These are phyloP conservation scores for Salisapilia sapeloensis DNA, from an alignment of 352 stramenopile genomes.

Conservation along the genomic window DNA sequence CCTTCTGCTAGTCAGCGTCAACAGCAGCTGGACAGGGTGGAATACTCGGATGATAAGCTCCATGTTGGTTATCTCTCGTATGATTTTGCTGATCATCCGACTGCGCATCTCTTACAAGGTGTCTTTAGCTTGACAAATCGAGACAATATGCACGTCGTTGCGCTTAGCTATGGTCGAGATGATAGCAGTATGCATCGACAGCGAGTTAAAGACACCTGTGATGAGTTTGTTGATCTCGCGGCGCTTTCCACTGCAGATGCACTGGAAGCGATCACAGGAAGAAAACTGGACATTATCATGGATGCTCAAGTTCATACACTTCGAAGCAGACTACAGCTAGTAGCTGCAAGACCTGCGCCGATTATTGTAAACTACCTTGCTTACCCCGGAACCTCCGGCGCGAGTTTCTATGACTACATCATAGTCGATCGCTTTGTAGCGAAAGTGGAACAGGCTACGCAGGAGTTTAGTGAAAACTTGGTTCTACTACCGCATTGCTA, in stretches of 20 bases:
- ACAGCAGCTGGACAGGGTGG: slow-evolving; percentile 1
- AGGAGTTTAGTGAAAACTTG: slow-evolving; percentile 52
- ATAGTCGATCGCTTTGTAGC: slow-evolving; percentile 38
- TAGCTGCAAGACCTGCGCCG: slow-evolving; percentile 21
- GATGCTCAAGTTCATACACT: slow-evolving; percentile 68
- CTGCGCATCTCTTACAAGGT: slow-evolving; percentile 55
- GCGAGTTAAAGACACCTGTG: slow-evolving; percentile 13
- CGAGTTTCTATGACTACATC: slow-evolving; percentile 64
- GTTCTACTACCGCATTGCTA: slow-evolving; percentile 56
- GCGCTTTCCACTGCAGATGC: slow-evolving; percentile 18
- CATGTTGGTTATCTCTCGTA: slow-evolving; percentile 64
- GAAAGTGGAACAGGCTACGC: slow-evolving; percentile 14
- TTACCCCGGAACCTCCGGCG: slow-evolving; percentile 60
- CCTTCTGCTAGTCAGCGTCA: not conserved
- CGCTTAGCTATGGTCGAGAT: slow-evolving; percentile 47
- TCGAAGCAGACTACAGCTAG: slow-evolving; percentile 27
- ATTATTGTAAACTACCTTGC: slow-evolving; percentile 76
- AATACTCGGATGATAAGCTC: slow-evolving; percentile 7
- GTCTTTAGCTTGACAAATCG: slow-evolving; percentile 30
- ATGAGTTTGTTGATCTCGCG: slow-evolving; percentile 35
- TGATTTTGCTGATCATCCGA: slow-evolving; percentile 72
- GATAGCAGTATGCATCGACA: slow-evolving; percentile 24
- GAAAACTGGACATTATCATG: slow-evolving; percentile 47
- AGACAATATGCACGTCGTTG: slow-evolving; percentile 8
- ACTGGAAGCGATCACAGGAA: slow-evolving; percentile 9